Conservation (phyloP, 2,329 filamentous ascomycete genomes). For the Neopestalotiopsis rosae region DNA sequence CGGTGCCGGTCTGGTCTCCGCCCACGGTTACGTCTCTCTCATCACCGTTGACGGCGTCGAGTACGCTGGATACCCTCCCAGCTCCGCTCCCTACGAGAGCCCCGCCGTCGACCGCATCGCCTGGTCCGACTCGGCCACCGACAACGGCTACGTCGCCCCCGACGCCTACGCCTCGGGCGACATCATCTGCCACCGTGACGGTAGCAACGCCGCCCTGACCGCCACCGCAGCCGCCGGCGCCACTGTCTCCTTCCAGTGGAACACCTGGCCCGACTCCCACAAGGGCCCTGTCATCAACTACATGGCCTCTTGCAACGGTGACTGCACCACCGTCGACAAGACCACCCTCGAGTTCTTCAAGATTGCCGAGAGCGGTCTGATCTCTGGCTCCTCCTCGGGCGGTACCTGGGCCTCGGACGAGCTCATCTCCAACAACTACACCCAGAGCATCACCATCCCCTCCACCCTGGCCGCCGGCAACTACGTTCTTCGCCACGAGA, state of each 20-base stretch:
- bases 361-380: constrained; percentile 32
- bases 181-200: constrained; percentile 43
- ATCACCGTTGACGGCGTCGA: constrained; percentile 29
- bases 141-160: constrained; percentile 33
- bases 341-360: constrained; percentile 37
- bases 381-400: constrained; percentile 28
- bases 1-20: constrained; percentile 31
- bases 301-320: constrained; percentile 38
- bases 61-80: constrained; percentile 26
- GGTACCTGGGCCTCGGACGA: constrained; percentile 17
- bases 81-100: constrained; percentile 27
- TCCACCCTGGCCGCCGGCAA: constrained; percentile 47
- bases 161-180: constrained; percentile 16
- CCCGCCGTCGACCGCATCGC: constrained; percentile 30
- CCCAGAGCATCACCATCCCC: constrained; percentile 51
- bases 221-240: constrained; percentile 59
- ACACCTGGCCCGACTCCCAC: constrained; percentile 68
- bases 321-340: constrained; percentile 36
- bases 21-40: constrained; percentile 37
- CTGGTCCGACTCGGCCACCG: constrained; percentile 39
- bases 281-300: constrained; percentile 41
- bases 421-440: constrained; percentile 49
- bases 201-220: constrained; percentile 36
- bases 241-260: constrained; percentile 65
- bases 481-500: constrained; percentile 56